These are phyloP conservation scores for Colletotrichum eremochloae DNA, from an alignment of 2,329 filamentous ascomycete genomes.

Conservation along the genomic window DNA sequence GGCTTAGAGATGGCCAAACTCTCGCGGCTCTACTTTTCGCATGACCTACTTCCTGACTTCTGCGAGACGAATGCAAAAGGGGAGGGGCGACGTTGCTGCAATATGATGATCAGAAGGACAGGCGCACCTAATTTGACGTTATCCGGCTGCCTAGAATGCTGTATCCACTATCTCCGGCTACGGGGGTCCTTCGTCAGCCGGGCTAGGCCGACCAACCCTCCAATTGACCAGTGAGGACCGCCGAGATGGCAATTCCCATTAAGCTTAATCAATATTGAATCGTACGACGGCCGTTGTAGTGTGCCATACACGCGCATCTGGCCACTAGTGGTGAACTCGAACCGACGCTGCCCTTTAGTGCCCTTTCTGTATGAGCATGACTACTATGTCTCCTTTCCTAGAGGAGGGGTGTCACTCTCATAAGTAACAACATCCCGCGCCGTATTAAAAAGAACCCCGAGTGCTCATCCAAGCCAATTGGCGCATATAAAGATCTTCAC, in stretches of 20 bases:
- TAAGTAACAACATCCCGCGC: neutral
- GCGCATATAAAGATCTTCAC: neutral
- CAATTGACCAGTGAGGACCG: conserved; percentile 16
- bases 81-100: conserved; percentile 1
- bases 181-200: conserved; percentile 5
- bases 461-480: neutral
- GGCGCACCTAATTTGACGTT: conserved; percentile 23
- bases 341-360: neutral
- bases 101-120: conserved; percentile 12
- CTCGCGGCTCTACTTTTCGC: neutral
- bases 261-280: conserved; percentile 21
- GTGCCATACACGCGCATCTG: neutral
- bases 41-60: neutral
- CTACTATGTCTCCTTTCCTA: neutral
- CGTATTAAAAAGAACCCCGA: neutral
- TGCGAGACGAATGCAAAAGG: neutral
- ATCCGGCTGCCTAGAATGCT: conserved; percentile 26
- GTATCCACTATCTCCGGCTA: conserved; percentile 6
- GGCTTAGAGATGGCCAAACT: neutral
- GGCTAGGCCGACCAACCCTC: neutral
- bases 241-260: neutral
- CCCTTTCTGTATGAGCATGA: neutral
- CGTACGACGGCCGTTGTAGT: conserved; percentile 3
- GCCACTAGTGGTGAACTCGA: neutral
- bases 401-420: neutral